Conservation (phyloP, 805 yeast species). For the Candida chilensis region DNA sequence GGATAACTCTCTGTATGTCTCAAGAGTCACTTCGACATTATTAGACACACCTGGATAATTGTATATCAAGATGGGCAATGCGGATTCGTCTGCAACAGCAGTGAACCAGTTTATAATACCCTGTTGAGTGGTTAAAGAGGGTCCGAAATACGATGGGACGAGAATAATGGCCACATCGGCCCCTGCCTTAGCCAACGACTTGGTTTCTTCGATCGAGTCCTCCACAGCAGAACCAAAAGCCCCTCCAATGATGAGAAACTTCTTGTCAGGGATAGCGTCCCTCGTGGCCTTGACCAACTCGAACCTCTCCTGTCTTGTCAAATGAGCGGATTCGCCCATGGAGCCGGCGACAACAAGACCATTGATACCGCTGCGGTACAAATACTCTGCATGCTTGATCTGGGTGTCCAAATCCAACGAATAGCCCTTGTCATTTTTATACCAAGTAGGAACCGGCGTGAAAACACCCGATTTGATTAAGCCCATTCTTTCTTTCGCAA, state of each 20-base stretch:
- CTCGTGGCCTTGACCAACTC: constrained; percentile 15
- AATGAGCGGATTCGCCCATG: constrained; percentile 28
- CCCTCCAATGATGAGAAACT: constrained; percentile 21
- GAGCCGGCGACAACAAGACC: constrained; percentile 28
- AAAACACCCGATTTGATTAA: constrained; percentile 24
- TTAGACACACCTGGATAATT: constrained; percentile 13
- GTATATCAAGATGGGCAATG: constrained; percentile 12
- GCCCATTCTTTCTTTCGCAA: too few relatives aligned
- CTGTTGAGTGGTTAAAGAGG: constrained; percentile 19
- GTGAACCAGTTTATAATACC: constrained; percentile 16
- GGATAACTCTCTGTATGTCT: constrained; percentile 11
- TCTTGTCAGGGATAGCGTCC: constrained; percentile 17
- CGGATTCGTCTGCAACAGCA: constrained; percentile 10
- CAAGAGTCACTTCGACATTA: constrained; percentile 7
- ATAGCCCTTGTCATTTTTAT: constrained; percentile 15
- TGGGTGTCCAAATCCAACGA: constrained; percentile 20
- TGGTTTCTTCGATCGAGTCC: constrained; percentile 15
- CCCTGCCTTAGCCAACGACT: constrained; percentile 17
- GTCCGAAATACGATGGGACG: constrained; percentile 25
- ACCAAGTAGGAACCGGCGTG: constrained; percentile 20
- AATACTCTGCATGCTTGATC: constrained; percentile 15
- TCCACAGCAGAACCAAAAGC: constrained; percentile 14
- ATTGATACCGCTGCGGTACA: constrained; percentile 16
- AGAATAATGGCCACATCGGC: constrained; percentile 22
- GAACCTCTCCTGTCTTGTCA: constrained; percentile 19